phyloP scores from a whole-genome alignment of 2,329 filamentous ascomycete genomes.

The Colletotrichum sp. region DNA sequence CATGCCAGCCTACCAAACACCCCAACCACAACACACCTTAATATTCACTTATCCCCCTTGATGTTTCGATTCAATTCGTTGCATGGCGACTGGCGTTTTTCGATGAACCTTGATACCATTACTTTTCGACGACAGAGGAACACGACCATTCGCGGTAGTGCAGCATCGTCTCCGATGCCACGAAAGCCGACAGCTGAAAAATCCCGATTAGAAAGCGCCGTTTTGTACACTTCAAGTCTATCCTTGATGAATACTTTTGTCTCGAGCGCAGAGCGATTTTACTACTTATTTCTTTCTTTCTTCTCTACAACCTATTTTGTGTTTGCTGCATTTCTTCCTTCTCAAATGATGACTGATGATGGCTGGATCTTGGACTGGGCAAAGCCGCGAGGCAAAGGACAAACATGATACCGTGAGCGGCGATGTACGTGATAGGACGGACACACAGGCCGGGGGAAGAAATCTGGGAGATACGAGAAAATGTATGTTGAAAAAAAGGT shows the following conservation, averaged over 20 bases:
- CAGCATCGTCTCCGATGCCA: not conserved
- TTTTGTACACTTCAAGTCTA: constrained; percentile 23
- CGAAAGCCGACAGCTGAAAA: not conserved
- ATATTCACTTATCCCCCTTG: constrained; percentile 19
- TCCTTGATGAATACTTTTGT: constrained; percentile 14
- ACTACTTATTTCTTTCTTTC: not conserved
- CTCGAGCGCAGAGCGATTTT: constrained; percentile 6
- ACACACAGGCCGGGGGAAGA: not conserved
- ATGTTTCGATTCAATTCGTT: constrained; percentile 25
- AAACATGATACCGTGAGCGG: not conserved
- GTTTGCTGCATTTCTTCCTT: constrained; percentile 8
- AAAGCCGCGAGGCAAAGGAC: constrained; percentile 9
- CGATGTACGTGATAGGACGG: not conserved
- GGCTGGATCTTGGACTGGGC: constrained; percentile 5
- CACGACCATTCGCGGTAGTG: not conserved
- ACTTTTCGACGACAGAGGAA: constrained; percentile 1
- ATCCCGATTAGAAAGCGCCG: not conserved
- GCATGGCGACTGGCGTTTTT: constrained; percentile 48
- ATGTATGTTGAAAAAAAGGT: not conserved
- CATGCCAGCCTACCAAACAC: not conserved
- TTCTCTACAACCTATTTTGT: not conserved
- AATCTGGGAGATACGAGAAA: not conserved
- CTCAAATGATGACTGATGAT: constrained; percentile 18
- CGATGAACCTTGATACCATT: constrained; percentile 24
- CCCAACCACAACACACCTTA: not conserved